Conservation (phyloP, 1,284 basidiomycete genomes). For the Coriolopsis trogii region DNA sequence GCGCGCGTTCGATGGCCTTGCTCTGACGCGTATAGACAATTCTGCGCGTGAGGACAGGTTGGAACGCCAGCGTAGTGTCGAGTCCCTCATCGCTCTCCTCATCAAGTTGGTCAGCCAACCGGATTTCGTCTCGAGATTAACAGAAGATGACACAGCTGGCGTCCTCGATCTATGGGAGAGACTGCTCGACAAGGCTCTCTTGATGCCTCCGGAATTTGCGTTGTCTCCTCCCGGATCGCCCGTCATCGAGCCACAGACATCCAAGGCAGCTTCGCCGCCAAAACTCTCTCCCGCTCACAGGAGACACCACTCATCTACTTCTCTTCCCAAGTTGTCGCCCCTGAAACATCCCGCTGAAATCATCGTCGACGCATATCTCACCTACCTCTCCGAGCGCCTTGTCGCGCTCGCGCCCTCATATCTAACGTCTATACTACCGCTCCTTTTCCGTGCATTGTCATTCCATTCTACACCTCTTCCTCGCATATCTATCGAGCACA, state of each 20-base stretch:
- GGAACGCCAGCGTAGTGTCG: conserved; percentile 65
- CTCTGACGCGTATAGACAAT: conserved; percentile 41
- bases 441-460: conserved; percentile 70
- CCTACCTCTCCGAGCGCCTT: conserved; percentile 60
- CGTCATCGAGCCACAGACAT: conserved; percentile 29
- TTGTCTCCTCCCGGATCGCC: conserved; percentile 32
- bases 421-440: conserved; percentile 60
- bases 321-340: conserved; percentile 37
- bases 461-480: conserved; percentile 67
- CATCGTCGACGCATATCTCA: conserved; percentile 63
- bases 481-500: conserved; percentile 54
- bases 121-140: conserved; percentile 58
- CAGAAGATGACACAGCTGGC: conserved; percentile 54
- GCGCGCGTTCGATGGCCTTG: conserved; percentile 54
- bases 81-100: conserved; percentile 59
- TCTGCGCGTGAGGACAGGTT: conserved; percentile 45
- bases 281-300: conserved; percentile 47
- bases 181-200: conserved; percentile 57
- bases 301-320: conserved; percentile 58
- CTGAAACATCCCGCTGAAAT: conserved; percentile 52
- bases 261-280: conserved; percentile 32
- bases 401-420: conserved; percentile 57
- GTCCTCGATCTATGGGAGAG: conserved; percentile 60
- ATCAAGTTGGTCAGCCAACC: conserved; percentile 49
- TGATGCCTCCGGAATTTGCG: conserved; percentile 36